Evolutionary conservation across 2,329 filamentous ascomycete species (phyloP), one percentile per base, ranked within the genome.

Genomic region (Sodiomyces alkalinus): DNA sequence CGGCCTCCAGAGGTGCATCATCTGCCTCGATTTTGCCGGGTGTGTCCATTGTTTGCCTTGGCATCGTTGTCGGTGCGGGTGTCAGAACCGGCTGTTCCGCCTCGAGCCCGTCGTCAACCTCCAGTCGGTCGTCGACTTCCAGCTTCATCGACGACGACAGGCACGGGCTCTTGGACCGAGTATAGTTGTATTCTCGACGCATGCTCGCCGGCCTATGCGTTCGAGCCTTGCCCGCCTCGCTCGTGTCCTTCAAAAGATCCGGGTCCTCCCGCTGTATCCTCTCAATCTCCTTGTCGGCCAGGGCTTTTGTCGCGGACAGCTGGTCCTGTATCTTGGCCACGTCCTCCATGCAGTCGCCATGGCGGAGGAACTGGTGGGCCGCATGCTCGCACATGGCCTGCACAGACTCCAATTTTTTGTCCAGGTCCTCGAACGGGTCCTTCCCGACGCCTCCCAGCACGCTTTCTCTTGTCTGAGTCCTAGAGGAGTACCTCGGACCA

Each of bases 341-440:
- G 49, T 92, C 82, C 12, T 71, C 66, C n/a, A 61, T 66, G 51
- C 86, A 93, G 43, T 90, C 78, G 8, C 85, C 86, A 29, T 85
- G 79, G 15, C 86, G 73, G n/a, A 94, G 61, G 35, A 90, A 83
- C 44, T 92, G 81, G 45, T 92, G 85, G 0, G 86, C 86, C 3
- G 80, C 86, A 30, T 75, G 74, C 54, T 94, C 86, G 47, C 81
- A 92, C 41, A 85, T 69, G 31, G 66, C 67, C 48, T 93, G 83
- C 5, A 82, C 79, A 37, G 71, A 69, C 46, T 93, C 85, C 16
- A 94, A 60, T 1, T 71, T 68, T 46, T 78, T 80, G 46, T 93
- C 85, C 2, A 85, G 63, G 24, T 70, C 62, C 38, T 92, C 81
- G 44, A 78, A 83, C 1, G 71, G 58, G 36, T 72, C 68, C 1